phyloP scores from a whole-genome alignment of 1,284 basidiomycete genomes.

The Ceratobasidium theobromae region DNA sequence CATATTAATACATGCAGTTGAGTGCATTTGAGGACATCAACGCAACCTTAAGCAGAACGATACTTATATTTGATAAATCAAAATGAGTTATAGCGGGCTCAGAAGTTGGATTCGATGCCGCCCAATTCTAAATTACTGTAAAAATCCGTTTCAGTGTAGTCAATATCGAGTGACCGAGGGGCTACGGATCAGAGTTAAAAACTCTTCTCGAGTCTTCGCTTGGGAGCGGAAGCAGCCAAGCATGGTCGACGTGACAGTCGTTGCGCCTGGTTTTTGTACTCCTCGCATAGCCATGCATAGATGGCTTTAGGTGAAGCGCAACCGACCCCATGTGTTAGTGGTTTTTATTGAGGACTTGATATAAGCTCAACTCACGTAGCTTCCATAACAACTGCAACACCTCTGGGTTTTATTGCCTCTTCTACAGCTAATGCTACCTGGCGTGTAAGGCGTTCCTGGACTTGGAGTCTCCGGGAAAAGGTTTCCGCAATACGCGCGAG shows the following conservation, averaged over 20 bases:
- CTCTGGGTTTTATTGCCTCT: slow-evolving; percentile 94
- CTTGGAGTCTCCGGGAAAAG: slow-evolving; percentile 92
- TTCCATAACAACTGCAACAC: slow-evolving; percentile 99
- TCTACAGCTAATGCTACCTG: slow-evolving; percentile 97
- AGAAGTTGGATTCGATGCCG: slow-evolving; percentile 26
- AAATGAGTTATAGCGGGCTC: not conserved
- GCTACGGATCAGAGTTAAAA: slow-evolving; percentile 73
- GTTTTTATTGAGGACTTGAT: not conserved
- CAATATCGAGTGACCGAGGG: slow-evolving; percentile 21
- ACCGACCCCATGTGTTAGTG: slow-evolving; percentile 4
- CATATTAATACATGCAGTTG: slow-evolving; percentile 1
- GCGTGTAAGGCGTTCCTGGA: slow-evolving; percentile 96
- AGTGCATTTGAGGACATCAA: slow-evolving; percentile 9
- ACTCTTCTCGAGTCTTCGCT: slow-evolving; percentile 97
- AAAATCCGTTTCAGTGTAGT: not conserved
- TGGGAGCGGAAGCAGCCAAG: slow-evolving; percentile 95
- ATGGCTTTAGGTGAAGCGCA: slow-evolving; percentile 62
- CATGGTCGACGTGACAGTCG: slow-evolving; percentile 99
- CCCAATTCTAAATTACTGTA: not conserved
- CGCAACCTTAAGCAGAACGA: not conserved
- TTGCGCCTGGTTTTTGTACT: slow-evolving; percentile 96
- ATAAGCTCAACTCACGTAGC: slow-evolving; percentile 69
- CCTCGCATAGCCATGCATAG: slow-evolving; percentile 99
- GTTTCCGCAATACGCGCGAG: slow-evolving; percentile 97
- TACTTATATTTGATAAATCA: not conserved